These are phyloP conservation scores for Scopulariopsis brevicaulis DNA, from an alignment of 2,329 filamentous ascomycete genomes.

Conservation along the genomic window DNA sequence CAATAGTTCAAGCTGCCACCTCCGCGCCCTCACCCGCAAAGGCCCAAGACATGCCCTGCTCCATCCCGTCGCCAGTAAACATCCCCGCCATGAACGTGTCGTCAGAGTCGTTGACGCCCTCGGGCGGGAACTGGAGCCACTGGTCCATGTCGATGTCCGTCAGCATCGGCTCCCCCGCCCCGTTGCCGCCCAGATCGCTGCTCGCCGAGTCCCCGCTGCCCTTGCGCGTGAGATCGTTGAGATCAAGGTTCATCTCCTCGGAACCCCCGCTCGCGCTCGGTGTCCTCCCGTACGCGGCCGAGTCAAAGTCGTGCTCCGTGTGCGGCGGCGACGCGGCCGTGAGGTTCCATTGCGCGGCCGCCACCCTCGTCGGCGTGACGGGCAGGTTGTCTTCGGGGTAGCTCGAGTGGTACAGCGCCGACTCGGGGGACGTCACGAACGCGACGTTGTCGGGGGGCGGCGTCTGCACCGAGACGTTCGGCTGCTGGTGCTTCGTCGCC, in stretches of 20 bases:
- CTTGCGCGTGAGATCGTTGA: conserved; percentile 28
- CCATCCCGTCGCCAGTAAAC: conserved; percentile 11
- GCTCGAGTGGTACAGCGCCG: conserved; percentile 20
- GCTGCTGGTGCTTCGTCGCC: conserved; percentile 17
- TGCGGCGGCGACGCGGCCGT: conserved; percentile 26
- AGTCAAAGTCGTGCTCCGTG: conserved; percentile 27
- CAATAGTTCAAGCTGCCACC: background rate
- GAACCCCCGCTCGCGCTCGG: conserved; percentile 32
- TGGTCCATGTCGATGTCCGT: conserved; percentile 46
- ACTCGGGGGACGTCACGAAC: conserved; percentile 29
- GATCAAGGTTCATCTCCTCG: conserved; percentile 28
- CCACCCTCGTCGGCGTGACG: background rate
- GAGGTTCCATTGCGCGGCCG: background rate
- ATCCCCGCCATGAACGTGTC: conserved; percentile 22
- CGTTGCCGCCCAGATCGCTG: conserved; percentile 7
- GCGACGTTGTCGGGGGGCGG: conserved; percentile 40
- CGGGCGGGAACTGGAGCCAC: conserved; percentile 45
- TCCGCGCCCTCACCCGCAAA: background rate
- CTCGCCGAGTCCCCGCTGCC: background rate
- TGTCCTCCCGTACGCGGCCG: conserved; percentile 24
- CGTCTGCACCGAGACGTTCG: conserved; percentile 24
- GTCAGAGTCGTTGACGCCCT: conserved; percentile 28
- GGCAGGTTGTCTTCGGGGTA: background rate
- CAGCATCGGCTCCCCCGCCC: conserved; percentile 38
- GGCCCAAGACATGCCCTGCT: conserved; percentile 2